Evolutionary conservation across 1,139 yeast genomes (phyloP), one percentile per base, ranked within the genome.

Genomic region (Pichia sp.): DNA sequence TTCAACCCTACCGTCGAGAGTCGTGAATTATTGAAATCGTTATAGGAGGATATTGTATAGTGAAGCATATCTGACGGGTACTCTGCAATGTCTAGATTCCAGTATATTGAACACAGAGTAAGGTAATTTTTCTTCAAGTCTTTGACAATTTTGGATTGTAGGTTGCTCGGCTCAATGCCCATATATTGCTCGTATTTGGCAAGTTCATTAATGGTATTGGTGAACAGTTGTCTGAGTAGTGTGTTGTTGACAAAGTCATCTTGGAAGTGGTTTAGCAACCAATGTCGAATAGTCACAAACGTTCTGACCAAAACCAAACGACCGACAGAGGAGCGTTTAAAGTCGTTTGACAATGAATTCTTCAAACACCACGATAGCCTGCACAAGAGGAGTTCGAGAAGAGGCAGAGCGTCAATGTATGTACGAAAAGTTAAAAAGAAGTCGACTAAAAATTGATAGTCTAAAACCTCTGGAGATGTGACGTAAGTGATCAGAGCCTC

Each of bases 251-350:
- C 70, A 62, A 85, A 86, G 63, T 86, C 93, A 60, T 85, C 88
- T 44, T 78, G 73, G 60, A 84, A 86, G 64, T 85, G 85, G 65
- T 86, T 91, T 55, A 87, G 70, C 31, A 93, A 70, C 96, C 98
- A 93, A 68, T 89, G 96, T 62, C 98, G 78, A 47, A 93, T 63
- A 36, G 87, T 84, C 40, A 89, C 96, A 71, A 91, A 93, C 0
- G 95, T 85, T 60, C 98, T 76, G 40, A 91, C 78, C n/a, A 88
- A 72, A 1, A 86, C 85, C 48, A 86, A 73, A 58, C 84, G 79
- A 4, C 95, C 95, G 9, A 78, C 65, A 55, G 73, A 77, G n/a
- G 69, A 66, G 43, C 71, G 70, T 22, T 70, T 65, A 26, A 67
- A 71, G 45, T 67, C 66, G 3, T 41, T 39, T 3, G 51, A 47